Base-by-base conservation (phyloP, 768 basidiomycete genomes). In the Multifurca ochricompacta region DNA sequence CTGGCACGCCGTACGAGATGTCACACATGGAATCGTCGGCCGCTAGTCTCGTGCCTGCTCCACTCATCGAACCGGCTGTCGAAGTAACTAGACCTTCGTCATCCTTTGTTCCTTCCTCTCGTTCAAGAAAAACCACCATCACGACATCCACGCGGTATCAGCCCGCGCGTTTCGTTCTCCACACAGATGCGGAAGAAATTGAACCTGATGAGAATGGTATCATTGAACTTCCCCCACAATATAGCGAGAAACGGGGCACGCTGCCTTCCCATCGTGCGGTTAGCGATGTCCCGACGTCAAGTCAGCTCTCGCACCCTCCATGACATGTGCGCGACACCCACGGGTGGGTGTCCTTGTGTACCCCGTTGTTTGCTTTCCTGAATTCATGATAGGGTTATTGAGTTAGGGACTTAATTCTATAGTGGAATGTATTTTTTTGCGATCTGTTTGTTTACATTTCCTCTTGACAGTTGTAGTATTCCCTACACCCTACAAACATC, bases 221-320 rank as follows among this genome's bases (percentile, higher is more conserved):
- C 19, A 74, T 87, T 6, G 87, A 89, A 68, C 74, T 87, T n/a
- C 87, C 87, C 25, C 86, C 86, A 14, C 80, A 80, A 64, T 89
- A 89, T 63, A 74, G 74, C 23, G 82, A 79, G 56, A 70, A 77
- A 32, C 75, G 74, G 18, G 68, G 62, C 13, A 65, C 64, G 3
- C 37, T 62, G 42, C 1, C 36, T 39, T 21, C 39, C 19, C 0
- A 32, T 25, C 16, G n/a, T 3, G 14, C 8, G 8, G 3, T 35
- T 11, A 40, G 18, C 42, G 21, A 7, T 18, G 27, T n/a, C 8
- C 34, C 18, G 3, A 27, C 52, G 32, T 27, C 27, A 3, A 34
- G 3, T 34, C 30, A 41, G 32, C 9, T 6, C 21, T 34, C 49
- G 4, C 7, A 51, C 16, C 19, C 28, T 5, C 51, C 25, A 36